Evolutionary conservation across 2,329 filamentous ascomycete species (phyloP).

Genomic region (Aspergillus clavatus): DNA sequence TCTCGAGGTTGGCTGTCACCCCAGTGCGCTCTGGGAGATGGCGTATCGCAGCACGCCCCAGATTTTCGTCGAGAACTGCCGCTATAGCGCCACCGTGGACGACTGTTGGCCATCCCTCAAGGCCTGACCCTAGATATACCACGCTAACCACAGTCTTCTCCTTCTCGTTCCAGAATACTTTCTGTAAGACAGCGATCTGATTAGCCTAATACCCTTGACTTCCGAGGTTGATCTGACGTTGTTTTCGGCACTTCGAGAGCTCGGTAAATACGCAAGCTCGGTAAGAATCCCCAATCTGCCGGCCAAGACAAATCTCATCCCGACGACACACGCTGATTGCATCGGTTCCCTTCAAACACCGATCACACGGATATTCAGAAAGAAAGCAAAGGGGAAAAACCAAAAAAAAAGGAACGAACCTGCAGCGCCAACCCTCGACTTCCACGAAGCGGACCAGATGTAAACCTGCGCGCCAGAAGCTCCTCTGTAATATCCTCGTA

Average conservation of each 20-base stretch:
- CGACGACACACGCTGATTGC: neutral
- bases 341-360: neutral
- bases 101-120: slow-evolving; percentile 66
- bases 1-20: slow-evolving; percentile 53
- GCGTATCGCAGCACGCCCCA: slow-evolving; percentile 58
- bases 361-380: too few relatives aligned
- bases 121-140: slow-evolving; percentile 62
- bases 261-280: neutral
- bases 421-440: slow-evolving; percentile 39
- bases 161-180: slow-evolving; percentile 58
- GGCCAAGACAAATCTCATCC: neutral
- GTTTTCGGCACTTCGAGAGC: slow-evolving; percentile 1
- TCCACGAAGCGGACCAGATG: slow-evolving; percentile 38
- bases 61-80: slow-evolving; percentile 64
- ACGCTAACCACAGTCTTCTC: slow-evolving; percentile 58
- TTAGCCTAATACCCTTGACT: slow-evolving; percentile 13
- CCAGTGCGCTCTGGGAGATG: slow-evolving; percentile 47
- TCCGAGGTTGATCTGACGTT: slow-evolving; percentile 17
- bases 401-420: slow-evolving; percentile 27
- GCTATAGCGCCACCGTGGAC: slow-evolving; percentile 68
- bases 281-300: neutral
- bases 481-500: slow-evolving; percentile 35
- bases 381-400: too few relatives aligned
- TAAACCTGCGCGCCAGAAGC: slow-evolving; percentile 32
- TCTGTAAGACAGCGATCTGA: slow-evolving; percentile 42